phyloP scores from a whole-genome alignment of 768 basidiomycete genomes.

The Lyophyllum decastes region DNA sequence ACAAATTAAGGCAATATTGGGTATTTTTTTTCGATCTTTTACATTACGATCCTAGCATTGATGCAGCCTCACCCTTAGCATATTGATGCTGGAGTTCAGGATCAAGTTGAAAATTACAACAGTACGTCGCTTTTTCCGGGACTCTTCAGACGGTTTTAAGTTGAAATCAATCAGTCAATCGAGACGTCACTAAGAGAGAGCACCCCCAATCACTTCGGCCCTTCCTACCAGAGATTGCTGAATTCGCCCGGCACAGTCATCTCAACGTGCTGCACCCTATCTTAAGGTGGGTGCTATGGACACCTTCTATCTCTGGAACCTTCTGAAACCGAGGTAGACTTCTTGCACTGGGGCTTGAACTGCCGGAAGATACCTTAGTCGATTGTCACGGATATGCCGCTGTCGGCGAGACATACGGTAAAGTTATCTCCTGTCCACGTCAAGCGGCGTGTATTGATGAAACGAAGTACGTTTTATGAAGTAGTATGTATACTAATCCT shows the following conservation, averaged over 20 bases:
- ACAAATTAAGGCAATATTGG: slow-evolving; percentile 53
- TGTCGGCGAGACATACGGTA: slow-evolving; percentile 38
- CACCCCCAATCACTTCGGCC: slow-evolving; percentile 38
- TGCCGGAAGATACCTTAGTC: slow-evolving; percentile 47
- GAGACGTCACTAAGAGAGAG: slow-evolving; percentile 28
- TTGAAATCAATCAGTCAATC: slow-evolving; percentile 27
- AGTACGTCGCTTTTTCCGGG: slow-evolving; percentile 35
- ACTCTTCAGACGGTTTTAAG: background rate
- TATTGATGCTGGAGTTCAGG: slow-evolving; percentile 45
- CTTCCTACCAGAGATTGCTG: slow-evolving; percentile 35
- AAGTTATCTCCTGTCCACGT: background rate
- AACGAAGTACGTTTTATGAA: slow-evolving; percentile 46
- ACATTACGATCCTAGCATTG: background rate
- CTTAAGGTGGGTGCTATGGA: slow-evolving; percentile 26
- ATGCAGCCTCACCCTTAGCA: background rate
- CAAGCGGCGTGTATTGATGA: background rate
- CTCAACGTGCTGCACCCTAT: slow-evolving; percentile 36
- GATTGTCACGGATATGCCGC: slow-evolving; percentile 38
- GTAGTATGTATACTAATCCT: slow-evolving; percentile 33
- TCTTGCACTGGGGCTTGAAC: slow-evolving; percentile 43
- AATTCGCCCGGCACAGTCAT: slow-evolving; percentile 37
- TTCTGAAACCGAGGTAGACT: slow-evolving; percentile 18
- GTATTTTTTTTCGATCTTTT: slow-evolving; percentile 28
- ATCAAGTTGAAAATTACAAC: slow-evolving; percentile 65
- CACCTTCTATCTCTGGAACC: background rate